phyloP scores from a whole-genome alignment of 78 protist species.

The Emiliania huxleyi region DNA sequence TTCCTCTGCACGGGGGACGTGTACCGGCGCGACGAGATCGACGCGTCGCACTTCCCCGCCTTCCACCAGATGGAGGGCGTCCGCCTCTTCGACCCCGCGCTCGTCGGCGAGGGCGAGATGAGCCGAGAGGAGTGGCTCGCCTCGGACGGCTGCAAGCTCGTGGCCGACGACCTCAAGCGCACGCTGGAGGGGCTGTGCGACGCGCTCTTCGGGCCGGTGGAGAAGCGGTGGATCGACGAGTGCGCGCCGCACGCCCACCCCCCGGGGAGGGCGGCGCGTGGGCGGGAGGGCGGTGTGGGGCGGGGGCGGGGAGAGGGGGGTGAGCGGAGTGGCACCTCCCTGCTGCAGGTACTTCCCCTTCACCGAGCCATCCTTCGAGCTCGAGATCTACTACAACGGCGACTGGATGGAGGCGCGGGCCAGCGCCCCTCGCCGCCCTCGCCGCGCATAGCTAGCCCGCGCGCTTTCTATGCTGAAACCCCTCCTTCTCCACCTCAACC shows the following conservation, averaged over 20 bases:
- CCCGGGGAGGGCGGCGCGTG: no score
- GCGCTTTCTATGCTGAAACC: no score
- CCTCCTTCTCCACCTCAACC: no score
- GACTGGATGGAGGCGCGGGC: conserved; percentile 85
- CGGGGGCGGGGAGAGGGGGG: no score
- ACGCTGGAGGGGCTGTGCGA: conserved; percentile 39
- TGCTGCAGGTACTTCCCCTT: conserved; percentile 93
- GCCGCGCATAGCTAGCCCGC: no score
- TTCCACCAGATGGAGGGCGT: conserved; percentile 85
- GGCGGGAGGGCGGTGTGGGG: no score
- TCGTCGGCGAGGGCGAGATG: neutral
- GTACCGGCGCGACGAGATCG: conserved; percentile 84
- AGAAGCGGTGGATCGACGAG: conserved; percentile 3
- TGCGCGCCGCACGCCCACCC: no score
- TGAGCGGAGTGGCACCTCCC: no score
- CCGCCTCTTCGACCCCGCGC: conserved; percentile 19
- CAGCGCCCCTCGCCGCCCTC: no score
- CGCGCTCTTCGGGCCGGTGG: conserved; percentile 18
- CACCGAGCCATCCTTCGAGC: conserved; percentile 85
- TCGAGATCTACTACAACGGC: conserved; percentile 77
- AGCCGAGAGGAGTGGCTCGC: neutral
- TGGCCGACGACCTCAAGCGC: conserved; percentile 38
- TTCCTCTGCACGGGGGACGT: conserved; percentile 62
- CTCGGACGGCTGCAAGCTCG: neutral
- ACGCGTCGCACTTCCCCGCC: conserved; percentile 55